phyloP scores from a whole-genome alignment of 106 monocot species.

The Platanthera guangdongensis region DNA sequence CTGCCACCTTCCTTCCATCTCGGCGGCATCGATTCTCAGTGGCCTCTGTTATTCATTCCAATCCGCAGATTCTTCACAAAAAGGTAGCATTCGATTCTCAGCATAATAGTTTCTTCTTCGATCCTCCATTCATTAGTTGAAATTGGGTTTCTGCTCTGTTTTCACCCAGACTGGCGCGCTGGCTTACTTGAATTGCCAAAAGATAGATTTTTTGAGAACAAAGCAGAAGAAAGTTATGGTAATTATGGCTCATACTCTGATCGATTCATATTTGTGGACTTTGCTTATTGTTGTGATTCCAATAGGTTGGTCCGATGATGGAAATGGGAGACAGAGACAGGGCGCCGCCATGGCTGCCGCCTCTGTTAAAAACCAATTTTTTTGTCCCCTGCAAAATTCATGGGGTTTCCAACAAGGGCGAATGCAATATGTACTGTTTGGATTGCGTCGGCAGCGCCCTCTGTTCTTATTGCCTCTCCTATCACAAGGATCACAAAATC shows the following conservation, averaged over 20 bases:
- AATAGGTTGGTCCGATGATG: conserved; percentile 53
- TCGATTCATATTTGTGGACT: neutral
- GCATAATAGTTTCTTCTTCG: neutral
- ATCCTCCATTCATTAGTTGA: neutral
- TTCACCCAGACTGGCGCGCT: neutral
- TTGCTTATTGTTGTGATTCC: too few species aligned
- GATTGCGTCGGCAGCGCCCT: conserved; percentile 74
- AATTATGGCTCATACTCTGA: neutral
- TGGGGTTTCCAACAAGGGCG: conserved; percentile 64
- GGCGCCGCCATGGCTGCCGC: conserved; percentile 81
- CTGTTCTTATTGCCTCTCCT: conserved; percentile 74
- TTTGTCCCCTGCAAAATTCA: conserved; percentile 62
- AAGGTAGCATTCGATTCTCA: conserved; percentile 7
- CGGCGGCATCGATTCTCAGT: neutral
- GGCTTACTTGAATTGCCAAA: conserved; percentile 1
- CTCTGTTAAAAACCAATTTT: conserved; percentile 69
- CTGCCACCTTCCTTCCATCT: neutral
- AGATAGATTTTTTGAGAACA: conserved; percentile 7
- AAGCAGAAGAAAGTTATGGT: conserved; percentile 13
- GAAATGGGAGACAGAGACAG: conserved; percentile 33
- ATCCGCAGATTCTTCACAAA: neutral
- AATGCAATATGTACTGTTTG: conserved; percentile 90
- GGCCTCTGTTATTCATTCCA: neutral
- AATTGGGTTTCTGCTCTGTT: neutral
- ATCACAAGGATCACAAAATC: conserved; percentile 71